Base-by-base conservation (phyloP, 345 rosid genomes). In the Laguncularia racemosa region DNA sequence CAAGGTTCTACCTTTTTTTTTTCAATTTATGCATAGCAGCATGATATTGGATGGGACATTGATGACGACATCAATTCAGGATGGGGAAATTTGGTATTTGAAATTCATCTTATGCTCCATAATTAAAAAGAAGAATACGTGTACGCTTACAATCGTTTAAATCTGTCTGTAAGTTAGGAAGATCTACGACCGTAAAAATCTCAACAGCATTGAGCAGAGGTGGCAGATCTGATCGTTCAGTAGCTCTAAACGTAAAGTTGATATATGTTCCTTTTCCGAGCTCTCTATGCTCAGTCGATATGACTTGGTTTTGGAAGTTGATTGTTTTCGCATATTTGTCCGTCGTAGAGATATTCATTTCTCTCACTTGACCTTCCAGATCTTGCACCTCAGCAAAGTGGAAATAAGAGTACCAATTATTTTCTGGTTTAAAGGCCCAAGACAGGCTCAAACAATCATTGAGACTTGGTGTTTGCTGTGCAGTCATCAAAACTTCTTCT, bases 151-250 rank as follows among this genome's bases (percentile, higher is more conserved):
- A 43, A 14, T 63, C 67, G 10, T 15, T 54, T 4, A 28, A 12
- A 49, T 13, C 20, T 20, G 69, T 78, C 14, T 48, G 51, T 43
- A 46, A 18, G 44, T 60, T 69, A 44, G 55, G 69, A 0, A 63
- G 58, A 20, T 70, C 57, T 20, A 33, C 45, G 54, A 59, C 53
- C 16, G 18, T 19, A 48, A 52, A 81, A 20, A 61, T 43, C 71
- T 78, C 78, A 0, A 75, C 16, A 16, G 79, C 84, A 60, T 76
- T 76, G 46, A 81, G 73, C 16, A 73, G 61, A 7, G 77, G 81
- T 48, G 76, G 73, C 44, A 67, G 61, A 13, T 61, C 63, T 4
- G 59, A 47, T 7, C 0, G 51, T 3, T 16, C 18, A 0, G 61
- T 15, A 1, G 60, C 40, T 3, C 2, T 16, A 38, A 51, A 0